Percentiles rank a stretch among this genome's conserved stretches.
Conservation (phyloP, 192 early-diverging fungal genomes). For the Chytriomyces sp. region DNA sequence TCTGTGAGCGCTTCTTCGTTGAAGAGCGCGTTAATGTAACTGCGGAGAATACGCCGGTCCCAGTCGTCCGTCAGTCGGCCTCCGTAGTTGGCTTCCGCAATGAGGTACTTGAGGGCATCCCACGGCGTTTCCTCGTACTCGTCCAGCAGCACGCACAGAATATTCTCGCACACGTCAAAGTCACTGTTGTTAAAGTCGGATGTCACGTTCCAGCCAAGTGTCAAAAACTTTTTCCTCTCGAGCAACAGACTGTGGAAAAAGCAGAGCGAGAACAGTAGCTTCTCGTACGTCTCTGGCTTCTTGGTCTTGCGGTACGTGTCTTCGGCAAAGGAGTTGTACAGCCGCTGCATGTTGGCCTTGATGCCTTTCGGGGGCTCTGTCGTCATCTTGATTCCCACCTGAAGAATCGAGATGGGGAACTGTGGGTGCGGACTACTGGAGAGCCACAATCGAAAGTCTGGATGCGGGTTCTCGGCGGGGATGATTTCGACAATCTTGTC, state of each 20-base stretch:
- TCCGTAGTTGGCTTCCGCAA: slow-evolving; percentile 70
- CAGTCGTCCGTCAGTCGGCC: slow-evolving; percentile 68
- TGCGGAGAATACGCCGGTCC: slow-evolving; percentile 62
- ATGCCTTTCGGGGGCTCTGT: slow-evolving; percentile 69
- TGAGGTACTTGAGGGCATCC: slow-evolving; percentile 69
- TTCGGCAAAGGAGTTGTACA: slow-evolving; percentile 57
- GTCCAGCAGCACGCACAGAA: slow-evolving; percentile 61
- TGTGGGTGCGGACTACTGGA: slow-evolving; percentile 67
- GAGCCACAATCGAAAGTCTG: slow-evolving; percentile 64
- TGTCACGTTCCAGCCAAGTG: slow-evolving; percentile 67
- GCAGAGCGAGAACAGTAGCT: slow-evolving; percentile 60
- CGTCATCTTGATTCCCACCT: slow-evolving; percentile 65
- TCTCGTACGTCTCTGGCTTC: slow-evolving; percentile 58
- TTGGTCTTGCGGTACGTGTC: slow-evolving; percentile 53
- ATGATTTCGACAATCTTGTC: slow-evolving; percentile 67
- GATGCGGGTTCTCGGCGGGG: slow-evolving; percentile 59
- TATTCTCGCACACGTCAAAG: slow-evolving; percentile 68
- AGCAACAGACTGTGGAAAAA: slow-evolving; percentile 67
- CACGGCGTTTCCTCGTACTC: slow-evolving; percentile 65
- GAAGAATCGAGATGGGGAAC: slow-evolving; percentile 70
- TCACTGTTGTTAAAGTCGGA: slow-evolving; percentile 71
- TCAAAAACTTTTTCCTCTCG: slow-evolving; percentile 68
- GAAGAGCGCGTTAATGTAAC: slow-evolving; percentile 65
- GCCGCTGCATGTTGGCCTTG: slow-evolving; percentile 59
- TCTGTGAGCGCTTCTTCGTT: slow-evolving; percentile 59